Conservation (phyloP, 352 stramenopile genomes). For the Phytopythium litorale region DNA sequence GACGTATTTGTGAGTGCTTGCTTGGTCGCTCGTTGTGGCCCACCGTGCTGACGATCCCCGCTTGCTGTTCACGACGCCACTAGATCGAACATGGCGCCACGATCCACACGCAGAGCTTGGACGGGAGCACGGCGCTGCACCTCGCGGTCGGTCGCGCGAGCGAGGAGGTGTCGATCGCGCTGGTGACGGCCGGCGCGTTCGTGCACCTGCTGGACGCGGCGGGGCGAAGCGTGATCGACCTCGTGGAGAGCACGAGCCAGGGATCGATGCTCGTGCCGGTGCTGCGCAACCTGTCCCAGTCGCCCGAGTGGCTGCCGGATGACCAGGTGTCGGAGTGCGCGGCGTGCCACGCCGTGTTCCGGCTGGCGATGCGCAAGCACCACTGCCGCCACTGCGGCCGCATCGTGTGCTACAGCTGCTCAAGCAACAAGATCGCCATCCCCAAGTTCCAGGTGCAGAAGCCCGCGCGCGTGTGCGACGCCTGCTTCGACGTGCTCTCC, state of each 20-base stretch:
- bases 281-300: slow-evolving; percentile 63
- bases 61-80: no score
- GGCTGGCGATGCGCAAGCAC: slow-evolving; percentile 81
- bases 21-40: background rate
- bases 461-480: slow-evolving; percentile 74
- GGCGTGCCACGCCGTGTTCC: slow-evolving; percentile 69
- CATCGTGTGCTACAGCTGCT: slow-evolving; percentile 85
- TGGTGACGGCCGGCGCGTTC: slow-evolving; percentile 70
- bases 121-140: slow-evolving; percentile 82
- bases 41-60: background rate
- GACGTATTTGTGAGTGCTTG: slow-evolving; percentile 61
- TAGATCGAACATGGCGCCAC: slow-evolving; percentile 78
- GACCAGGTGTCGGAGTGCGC: slow-evolving; percentile 70
- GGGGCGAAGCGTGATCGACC: slow-evolving; percentile 76
- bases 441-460: slow-evolving; percentile 79
- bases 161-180: slow-evolving; percentile 61
- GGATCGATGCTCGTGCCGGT: slow-evolving; percentile 77
- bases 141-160: slow-evolving; percentile 72
- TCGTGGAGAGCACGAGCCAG: slow-evolving; percentile 80
- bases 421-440: slow-evolving; percentile 79
- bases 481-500: slow-evolving; percentile 80
- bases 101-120: slow-evolving; percentile 78
- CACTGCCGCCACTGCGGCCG: slow-evolving; percentile 82
- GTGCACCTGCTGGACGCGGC: slow-evolving; percentile 80
- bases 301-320: slow-evolving; percentile 63